Conservation (phyloP, 768 basidiomycete genomes). For the Agrocybe chaxingu region DNA sequence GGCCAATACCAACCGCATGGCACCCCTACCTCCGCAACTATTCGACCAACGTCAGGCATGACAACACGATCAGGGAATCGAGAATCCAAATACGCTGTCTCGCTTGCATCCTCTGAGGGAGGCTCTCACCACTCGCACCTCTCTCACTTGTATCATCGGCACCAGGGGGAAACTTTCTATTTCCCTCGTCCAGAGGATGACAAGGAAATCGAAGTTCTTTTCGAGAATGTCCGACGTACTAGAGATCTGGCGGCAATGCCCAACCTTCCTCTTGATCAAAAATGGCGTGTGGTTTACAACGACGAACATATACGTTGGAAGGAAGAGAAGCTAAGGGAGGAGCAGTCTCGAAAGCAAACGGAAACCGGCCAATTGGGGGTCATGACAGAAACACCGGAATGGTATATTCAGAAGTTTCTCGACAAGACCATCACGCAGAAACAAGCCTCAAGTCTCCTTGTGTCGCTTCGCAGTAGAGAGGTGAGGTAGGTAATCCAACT, state of each 20-base stretch:
- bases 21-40: constrained; percentile 32
- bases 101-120: constrained; percentile 45
- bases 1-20: constrained; percentile 33
- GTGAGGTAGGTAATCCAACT: constrained; percentile 51
- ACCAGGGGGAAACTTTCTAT: constrained; percentile 55
- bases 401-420: constrained; percentile 90
- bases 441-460: constrained; percentile 72
- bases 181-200: constrained; percentile 78
- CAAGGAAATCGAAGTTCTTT: constrained; percentile 76
- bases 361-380: constrained; percentile 57
- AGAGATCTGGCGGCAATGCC: constrained; percentile 64
- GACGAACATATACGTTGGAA: constrained; percentile 80
- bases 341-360: constrained; percentile 55
- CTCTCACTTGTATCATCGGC: constrained; percentile 53
- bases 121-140: constrained; percentile 42
- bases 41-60: constrained; percentile 47
- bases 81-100: constrained; percentile 60
- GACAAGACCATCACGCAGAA: constrained; percentile 81
- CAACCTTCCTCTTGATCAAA: constrained; percentile 70
- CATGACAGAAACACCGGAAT: constrained; percentile 78
- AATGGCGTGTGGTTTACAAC: constrained; percentile 88
- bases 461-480: constrained; percentile 78
- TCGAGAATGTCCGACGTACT: constrained; percentile 71
- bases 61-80: constrained; percentile 58
- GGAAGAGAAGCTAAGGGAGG: constrained; percentile 63